Evolutionary conservation across 208 protist genomes (phyloP), one percentile per base, ranked within the genome.

Genomic region (Trypanosoma melophagium): DNA sequence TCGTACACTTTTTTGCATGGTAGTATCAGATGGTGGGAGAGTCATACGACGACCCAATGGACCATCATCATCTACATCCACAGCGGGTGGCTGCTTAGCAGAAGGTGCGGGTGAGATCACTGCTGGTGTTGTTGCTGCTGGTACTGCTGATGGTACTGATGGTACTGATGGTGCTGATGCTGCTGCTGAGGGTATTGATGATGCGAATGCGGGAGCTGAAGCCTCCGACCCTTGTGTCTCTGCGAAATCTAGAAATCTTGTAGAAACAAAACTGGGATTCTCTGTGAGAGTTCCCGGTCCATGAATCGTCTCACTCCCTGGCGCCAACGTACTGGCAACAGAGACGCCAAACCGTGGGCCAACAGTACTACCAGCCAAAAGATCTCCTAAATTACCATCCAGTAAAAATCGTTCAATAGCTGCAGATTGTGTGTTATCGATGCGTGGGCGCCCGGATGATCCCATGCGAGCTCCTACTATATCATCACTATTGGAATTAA

Each of bases 381-480:
- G 7, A 45, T 44, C 51, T 41, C 24, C 16, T 22, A 57, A 14
- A 35, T 56, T 19, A 57, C 42, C 47, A 40, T 41, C 58, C 19
- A 71, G 58, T 22, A 77, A 64, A 60, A 77, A 77, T 7, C 61
- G 49, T 50, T 77, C 71, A 58, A 77, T 66, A 3, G 64, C 50
- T 1, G 58, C 60, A 53, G 64, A 50, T 14, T 62, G 55, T 1
- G 63, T 31, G 21, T 13, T 53, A 45, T 66, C 64, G 19, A 64
- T 51, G 41, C 55, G 28, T 31, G 61, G 56, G 3, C 17, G 71
- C n/a, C 60, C 60, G 16, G 64, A 74, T n/a, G 61, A 69, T 7
- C 51, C 55, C 53, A 74, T 49, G 24, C 38, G 55, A 3, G 28
- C 1, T 28, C 28, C 61, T n/a, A 12, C 14, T n/a, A 12, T 4